These are phyloP conservation scores for Heliocybe sulcata DNA, from an alignment of 1,284 basidiomycete species.

Conservation along the genomic window DNA sequence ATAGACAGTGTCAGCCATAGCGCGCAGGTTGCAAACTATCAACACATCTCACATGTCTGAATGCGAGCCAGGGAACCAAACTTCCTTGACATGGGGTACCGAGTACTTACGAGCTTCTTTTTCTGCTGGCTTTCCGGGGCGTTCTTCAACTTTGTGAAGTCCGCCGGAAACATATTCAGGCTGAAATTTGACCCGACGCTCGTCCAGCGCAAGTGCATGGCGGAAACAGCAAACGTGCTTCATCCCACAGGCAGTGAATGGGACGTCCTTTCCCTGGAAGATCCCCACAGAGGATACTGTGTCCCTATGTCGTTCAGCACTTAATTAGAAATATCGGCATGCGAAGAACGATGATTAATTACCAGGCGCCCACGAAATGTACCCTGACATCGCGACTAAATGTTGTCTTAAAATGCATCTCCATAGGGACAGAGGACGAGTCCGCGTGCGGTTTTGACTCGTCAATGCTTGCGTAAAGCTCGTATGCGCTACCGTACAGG, in stretches of 20 bases:
- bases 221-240: constrained; percentile 13
- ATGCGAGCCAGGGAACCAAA: constrained; percentile 17
- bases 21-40: not conserved
- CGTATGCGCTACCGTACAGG: constrained; percentile 19
- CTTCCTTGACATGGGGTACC: constrained; percentile 11
- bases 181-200: constrained; percentile 15
- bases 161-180: constrained; percentile 13
- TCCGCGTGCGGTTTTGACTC: constrained; percentile 2
- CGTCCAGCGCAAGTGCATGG: constrained; percentile 16
- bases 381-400: constrained; percentile 20
- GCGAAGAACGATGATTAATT: constrained; percentile 5
- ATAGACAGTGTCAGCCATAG: not conserved
- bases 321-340: not conserved
- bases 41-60: constrained; percentile 15
- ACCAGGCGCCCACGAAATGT: constrained; percentile 33
- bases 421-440: not conserved
- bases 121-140: not conserved
- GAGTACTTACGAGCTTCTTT: not conserved
- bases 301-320: constrained; percentile 13
- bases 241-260: constrained; percentile 11
- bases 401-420: constrained; percentile 18
- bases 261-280: constrained; percentile 17
- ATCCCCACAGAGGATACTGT: constrained; percentile 27
- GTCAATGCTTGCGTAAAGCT: constrained; percentile 14
- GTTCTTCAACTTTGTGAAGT: not conserved